Evolutionary conservation across 2,329 filamentous ascomycete species (phyloP), one percentile per base, ranked within the genome.

Genomic region (Acrodontium crateriforme): DNA sequence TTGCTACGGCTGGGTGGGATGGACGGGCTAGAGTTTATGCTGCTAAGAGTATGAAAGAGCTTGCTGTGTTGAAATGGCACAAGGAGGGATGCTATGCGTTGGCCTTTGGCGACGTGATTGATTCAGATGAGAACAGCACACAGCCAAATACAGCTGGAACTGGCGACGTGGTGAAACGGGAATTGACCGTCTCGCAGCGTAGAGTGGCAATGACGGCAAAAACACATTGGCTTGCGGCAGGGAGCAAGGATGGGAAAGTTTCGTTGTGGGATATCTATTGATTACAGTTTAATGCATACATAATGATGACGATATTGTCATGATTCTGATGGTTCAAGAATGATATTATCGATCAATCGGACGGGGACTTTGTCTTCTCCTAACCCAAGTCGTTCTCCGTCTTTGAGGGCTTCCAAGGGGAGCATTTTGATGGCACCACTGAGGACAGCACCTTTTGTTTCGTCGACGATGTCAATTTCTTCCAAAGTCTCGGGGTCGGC

Each of bases 51-150:
- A 66, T 95, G 63, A 80, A 77, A 46, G 85, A 95, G 53, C 55
- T 95, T 8, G 89, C 87, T 0, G 83, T 94, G 30, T 59, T 95
- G 38, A 92, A 91, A 54, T 95, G 87, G 87, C 89, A 95, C 54
- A 74, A 78, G 41, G 77, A 80, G 17, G 85, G 85, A 1, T 85
- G 82, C 39, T 94, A 89, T 56, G 71, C 81, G 3, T 67, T 81
- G 11, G 75, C 72, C 1, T 91, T 95, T 58, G 75, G 65, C 0
- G 43, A 57, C 2, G 41, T 69, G 2, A 9, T 30, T 6, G 25
- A 30, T 8, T 22, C 15, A 6, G 24, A 19, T 3, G 29, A 20
- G 6, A 33, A 5, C 14, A 20, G 26, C 13, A 15, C 10, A 7
- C 15, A 9, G 5, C 13, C 20, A 2, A 24, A 23, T 4, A 18